Evolutionary conservation across 352 stramenopile genomes (phyloP).

Genomic region (Thraustotheca clavata): DNA sequence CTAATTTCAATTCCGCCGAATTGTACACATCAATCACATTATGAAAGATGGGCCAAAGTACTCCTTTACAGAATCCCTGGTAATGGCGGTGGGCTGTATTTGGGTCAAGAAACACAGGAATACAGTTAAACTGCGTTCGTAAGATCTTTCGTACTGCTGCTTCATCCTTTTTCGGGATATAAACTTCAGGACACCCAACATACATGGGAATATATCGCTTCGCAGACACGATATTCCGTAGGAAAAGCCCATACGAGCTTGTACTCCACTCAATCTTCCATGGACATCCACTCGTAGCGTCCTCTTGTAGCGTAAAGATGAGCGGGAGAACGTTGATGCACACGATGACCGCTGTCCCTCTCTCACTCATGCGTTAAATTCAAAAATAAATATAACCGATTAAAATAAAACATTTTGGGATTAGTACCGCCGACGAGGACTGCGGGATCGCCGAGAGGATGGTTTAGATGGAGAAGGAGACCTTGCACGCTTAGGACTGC

Average conservation of each 20-base stretch:
- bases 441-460: background rate
- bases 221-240: slow-evolving; percentile 51
- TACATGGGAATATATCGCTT: slow-evolving; percentile 54
- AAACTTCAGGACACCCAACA: slow-evolving; percentile 68
- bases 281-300: slow-evolving; percentile 26
- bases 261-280: slow-evolving; percentile 67
- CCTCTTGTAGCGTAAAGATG: slow-evolving; percentile 38
- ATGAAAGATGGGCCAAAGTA: slow-evolving; percentile 97
- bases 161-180: slow-evolving; percentile 49
- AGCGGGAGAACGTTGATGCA: slow-evolving; percentile 73
- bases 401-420: no score
- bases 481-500: no score
- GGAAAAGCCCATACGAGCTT: slow-evolving; percentile 63
- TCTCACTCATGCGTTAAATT: background rate
- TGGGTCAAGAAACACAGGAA: slow-evolving; percentile 92
- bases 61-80: slow-evolving; percentile 94
- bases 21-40: slow-evolving; percentile 96
- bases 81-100: slow-evolving; percentile 77
- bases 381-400: no score
- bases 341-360: slow-evolving; percentile 54
- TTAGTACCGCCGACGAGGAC: background rate
- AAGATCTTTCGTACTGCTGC: slow-evolving; percentile 62
- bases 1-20: slow-evolving; percentile 52
- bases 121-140: slow-evolving; percentile 85
- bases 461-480: no score